phyloP scores from a whole-genome alignment of 208 protist species.

The Angomonas desouzai region DNA sequence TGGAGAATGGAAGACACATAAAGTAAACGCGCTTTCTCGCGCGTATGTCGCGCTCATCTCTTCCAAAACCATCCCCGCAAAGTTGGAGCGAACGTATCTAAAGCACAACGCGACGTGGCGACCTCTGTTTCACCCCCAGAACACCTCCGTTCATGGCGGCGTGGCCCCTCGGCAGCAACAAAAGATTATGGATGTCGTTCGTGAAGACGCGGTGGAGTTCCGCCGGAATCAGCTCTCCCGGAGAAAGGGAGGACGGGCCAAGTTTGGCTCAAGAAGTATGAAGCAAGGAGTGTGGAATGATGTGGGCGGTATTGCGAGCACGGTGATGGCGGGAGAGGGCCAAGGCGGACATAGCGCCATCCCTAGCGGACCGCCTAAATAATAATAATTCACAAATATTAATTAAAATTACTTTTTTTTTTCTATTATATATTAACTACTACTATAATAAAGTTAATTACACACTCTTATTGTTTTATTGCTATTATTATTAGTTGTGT shows the following conservation, averaged over 20 bases:
- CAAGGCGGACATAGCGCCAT: constrained; percentile 44
- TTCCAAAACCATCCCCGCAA: constrained; percentile 72
- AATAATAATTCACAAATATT: not conserved
- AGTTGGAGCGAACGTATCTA: constrained; percentile 77
- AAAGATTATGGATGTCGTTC: constrained; percentile 67
- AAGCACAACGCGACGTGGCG: constrained; percentile 83
- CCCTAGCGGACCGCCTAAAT: constrained; percentile 53
- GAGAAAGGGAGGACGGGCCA: constrained; percentile 74
- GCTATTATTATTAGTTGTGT: no score
- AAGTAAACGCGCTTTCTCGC: constrained; percentile 64
- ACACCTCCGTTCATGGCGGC: constrained; percentile 52
- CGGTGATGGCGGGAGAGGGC: constrained; percentile 30
- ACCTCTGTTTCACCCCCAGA: constrained; percentile 63
- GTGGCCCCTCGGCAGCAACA: constrained; percentile 70
- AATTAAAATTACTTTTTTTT: not conserved
- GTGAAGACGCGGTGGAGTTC: constrained; percentile 56
- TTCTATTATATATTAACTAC: not conserved
- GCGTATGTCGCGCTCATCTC: constrained; percentile 83
- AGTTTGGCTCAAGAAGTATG: constrained; percentile 54
- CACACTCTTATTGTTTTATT: no score
- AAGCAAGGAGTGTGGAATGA: constrained; percentile 74
- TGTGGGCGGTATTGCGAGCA: constrained; percentile 51
- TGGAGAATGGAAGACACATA: constrained; percentile 76
- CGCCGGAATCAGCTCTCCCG: constrained; percentile 55
- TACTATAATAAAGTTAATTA: constrained; percentile 3